A percentile compares a stretch with the other conserved stretches of the same genome.
Conservation (phyloP, 192 early-diverging fungal species). For the Tieghemiomyces parasiticus region DNA sequence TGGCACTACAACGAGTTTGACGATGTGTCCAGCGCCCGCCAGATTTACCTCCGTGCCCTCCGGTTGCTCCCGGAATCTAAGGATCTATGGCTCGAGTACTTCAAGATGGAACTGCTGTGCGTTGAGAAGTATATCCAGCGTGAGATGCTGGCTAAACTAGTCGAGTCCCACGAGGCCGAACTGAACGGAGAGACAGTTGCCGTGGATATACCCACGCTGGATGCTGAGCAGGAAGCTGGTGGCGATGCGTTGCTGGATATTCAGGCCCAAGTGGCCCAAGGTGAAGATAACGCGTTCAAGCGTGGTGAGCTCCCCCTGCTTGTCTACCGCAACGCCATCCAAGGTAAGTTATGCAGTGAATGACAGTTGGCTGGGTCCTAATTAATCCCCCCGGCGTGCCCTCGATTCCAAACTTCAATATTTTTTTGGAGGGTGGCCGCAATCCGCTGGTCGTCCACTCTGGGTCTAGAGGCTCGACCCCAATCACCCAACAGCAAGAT, state of each 20-base stretch:
- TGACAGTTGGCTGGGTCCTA: too few species aligned
- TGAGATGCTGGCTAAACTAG: slow-evolving; percentile 60
- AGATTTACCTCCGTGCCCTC: slow-evolving; percentile 69
- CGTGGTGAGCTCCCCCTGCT: slow-evolving; percentile 58
- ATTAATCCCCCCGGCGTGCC: too few species aligned
- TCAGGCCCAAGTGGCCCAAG: slow-evolving; percentile 28
- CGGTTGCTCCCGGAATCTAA: slow-evolving; percentile 58
- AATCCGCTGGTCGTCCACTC: too few species aligned
- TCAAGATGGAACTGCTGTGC: slow-evolving; percentile 79
- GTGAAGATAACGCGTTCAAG: slow-evolving; percentile 47
- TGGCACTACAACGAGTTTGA: slow-evolving; percentile 78
- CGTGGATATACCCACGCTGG: slow-evolving; percentile 35
- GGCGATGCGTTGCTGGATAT: slow-evolving; percentile 16
- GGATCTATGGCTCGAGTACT: slow-evolving; percentile 85
- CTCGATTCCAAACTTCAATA: too few species aligned
- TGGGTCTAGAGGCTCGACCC: too few species aligned
- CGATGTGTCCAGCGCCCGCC: slow-evolving; percentile 65
- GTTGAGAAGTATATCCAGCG: slow-evolving; percentile 74
- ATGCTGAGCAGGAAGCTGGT: slow-evolving; percentile 33
- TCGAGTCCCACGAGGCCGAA: slow-evolving; percentile 19
- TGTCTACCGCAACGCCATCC: slow-evolving; percentile 68
- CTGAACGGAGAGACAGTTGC: slow-evolving; percentile 19
- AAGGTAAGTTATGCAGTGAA: too few species aligned
- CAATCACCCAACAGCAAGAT: too few species aligned
- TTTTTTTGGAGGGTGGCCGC: too few species aligned